phyloP scores from a whole-genome alignment of 805 yeast genomes.

The Candida taoyuanica region DNA sequence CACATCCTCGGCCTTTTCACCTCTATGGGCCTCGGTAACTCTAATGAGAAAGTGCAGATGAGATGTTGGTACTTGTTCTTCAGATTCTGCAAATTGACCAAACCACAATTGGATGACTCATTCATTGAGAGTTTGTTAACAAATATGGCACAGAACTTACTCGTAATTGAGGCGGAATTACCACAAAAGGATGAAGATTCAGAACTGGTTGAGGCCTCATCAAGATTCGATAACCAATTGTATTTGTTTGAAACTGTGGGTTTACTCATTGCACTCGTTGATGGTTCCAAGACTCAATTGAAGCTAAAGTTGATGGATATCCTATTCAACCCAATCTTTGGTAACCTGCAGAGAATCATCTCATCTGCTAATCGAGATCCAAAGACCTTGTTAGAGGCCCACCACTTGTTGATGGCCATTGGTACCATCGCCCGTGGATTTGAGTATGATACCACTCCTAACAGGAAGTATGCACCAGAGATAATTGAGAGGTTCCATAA shows the following conservation, averaged over 20 bases:
- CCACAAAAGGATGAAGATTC: slow-evolving; percentile 52
- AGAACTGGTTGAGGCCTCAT: slow-evolving; percentile 41
- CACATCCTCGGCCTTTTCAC: slow-evolving; percentile 74
- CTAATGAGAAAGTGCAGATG: slow-evolving; percentile 64
- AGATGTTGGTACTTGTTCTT: slow-evolving; percentile 90
- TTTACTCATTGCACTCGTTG: slow-evolving; percentile 53
- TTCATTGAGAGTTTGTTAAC: slow-evolving; percentile 53
- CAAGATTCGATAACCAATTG: slow-evolving; percentile 70
- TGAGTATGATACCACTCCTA: slow-evolving; percentile 33
- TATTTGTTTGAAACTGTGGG: slow-evolving; percentile 87
- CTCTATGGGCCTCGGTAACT: slow-evolving; percentile 78
- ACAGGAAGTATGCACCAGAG: slow-evolving; percentile 32
- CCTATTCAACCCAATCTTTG: slow-evolving; percentile 71
- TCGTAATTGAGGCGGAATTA: slow-evolving; percentile 54
- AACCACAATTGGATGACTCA: slow-evolving; percentile 51
- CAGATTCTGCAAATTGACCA: slow-evolving; percentile 73
- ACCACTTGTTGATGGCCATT: slow-evolving; percentile 81
- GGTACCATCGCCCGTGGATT: slow-evolving; percentile 89
- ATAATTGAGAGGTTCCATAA: slow-evolving; percentile 50
- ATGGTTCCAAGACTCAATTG: slow-evolving; percentile 39
- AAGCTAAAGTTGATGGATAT: slow-evolving; percentile 49
- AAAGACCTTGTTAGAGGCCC: slow-evolving; percentile 62
- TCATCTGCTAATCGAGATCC: slow-evolving; percentile 37
- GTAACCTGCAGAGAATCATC: slow-evolving; percentile 63
- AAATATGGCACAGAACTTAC: slow-evolving; percentile 54